Evolutionary conservation across 768 basidiomycete species (phyloP), one percentile per base, ranked within the genome.

Genomic region (Flagelloscypha sp.): DNA sequence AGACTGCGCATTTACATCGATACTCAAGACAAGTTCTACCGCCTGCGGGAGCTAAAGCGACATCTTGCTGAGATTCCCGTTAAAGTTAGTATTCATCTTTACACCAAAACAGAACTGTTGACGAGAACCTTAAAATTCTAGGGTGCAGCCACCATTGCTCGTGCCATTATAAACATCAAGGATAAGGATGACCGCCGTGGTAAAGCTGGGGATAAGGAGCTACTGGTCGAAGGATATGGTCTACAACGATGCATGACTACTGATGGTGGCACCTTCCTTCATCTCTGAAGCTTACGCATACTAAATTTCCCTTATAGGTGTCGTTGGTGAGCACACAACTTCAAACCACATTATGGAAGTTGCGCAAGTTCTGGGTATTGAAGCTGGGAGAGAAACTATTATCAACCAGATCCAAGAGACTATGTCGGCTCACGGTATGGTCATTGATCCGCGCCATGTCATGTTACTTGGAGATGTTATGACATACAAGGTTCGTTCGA

Each of bases 391-490:
- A 40, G 66, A 70, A 41, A 94, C 92, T 3, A 95, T 99, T 59
- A 82, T 95, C 59, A 86, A 94, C 52, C 90, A 99, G 56, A 95
- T 98, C 47, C 85, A 94, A 54, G 87, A 88, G 53, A 98, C 89
- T 8, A 99, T 99, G 95, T 74, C 77, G 45, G 84, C 81, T 36
- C 95, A 99, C 64, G 90, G 90, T 49, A 93, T 99, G 85, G 92
- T 82, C 40, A 97, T 99, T 49, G 95, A 99, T 56, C 93, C 94
- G 42, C 85, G 95, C 35, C 95, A 99, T 57, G 87, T 98, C 49
- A 95, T 97, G 89, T 64, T 99, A 24, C 76, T 99, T 8, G 95
- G 93, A 31, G 95, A 99, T 58, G 92, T 97, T 41, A 99, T 99
- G 95, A 78, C 80, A 19, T 97, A 94, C 64, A 99, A 99, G 78